A percentile compares a stretch with the other conserved stretches of the same genome.
Conservation (phyloP, 495 filamentous ascomycete genomes). For the Hypoxylon cercidicola region DNA sequence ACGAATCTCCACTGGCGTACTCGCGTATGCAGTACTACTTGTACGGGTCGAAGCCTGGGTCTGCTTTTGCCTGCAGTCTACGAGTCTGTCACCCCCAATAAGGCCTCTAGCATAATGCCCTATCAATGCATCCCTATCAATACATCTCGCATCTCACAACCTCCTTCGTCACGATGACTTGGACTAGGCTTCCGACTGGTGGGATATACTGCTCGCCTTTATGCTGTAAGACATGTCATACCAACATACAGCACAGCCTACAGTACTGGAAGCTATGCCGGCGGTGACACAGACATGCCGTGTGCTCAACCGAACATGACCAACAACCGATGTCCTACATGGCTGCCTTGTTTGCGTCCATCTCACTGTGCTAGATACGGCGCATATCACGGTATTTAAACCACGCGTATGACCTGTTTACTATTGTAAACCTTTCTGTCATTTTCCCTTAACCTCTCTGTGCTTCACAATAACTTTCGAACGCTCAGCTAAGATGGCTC, state of each 20-base stretch:
- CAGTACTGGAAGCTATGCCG: not conserved
- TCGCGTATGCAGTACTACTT: constrained; percentile 30
- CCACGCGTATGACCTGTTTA: not conserved
- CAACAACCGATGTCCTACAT: constrained; percentile 1
- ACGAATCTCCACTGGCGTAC: constrained; percentile 17
- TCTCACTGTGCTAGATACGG: not conserved
- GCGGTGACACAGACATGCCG: constrained; percentile 27
- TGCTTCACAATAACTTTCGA: not conserved
- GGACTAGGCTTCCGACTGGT: constrained; percentile 21
- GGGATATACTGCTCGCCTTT: constrained; percentile 16
- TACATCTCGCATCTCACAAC: constrained; percentile 19
- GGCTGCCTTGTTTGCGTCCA: constrained; percentile 2
- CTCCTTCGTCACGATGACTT: constrained; percentile 22
- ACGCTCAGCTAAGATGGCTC: constrained; percentile 32
- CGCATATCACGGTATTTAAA: constrained; percentile 20
- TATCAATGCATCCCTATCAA: constrained; percentile 14
- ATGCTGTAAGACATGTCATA: constrained; percentile 38
- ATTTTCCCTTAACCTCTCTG: not conserved
- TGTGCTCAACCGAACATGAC: constrained; percentile 26
- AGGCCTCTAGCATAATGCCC: too few relatives aligned
- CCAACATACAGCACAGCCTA: constrained; percentile 21
- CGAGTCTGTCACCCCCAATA: too few relatives aligned
- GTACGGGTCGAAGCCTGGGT: not conserved
- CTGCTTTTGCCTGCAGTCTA: too few relatives aligned
- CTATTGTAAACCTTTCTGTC: not conserved